A percentile compares a stretch with the other conserved stretches of the same genome.
Evolutionary conservation across 2,329 filamentous ascomycete species (phyloP).

Genomic region (Ploettnerulaceae sp.): DNA sequence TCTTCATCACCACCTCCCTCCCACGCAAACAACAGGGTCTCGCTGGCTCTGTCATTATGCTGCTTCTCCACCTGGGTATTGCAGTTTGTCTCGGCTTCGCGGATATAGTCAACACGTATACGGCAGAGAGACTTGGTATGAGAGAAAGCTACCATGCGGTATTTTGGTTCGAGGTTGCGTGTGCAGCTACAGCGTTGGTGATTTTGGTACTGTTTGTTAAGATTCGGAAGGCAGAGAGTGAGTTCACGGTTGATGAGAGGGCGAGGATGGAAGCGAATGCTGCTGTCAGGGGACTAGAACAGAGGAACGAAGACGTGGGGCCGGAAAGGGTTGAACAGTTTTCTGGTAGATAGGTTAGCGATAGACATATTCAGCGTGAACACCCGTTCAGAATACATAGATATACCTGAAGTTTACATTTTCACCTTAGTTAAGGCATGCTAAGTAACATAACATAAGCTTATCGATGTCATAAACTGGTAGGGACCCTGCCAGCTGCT

Average conservation of each 20-base stretch:
- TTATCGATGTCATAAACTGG: background rate
- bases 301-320: too few relatives aligned
- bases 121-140: conserved; percentile 35
- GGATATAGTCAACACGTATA: conserved; percentile 54
- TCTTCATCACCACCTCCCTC: conserved; percentile 71
- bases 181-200: conserved; percentile 45
- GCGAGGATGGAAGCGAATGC: conserved; percentile 23
- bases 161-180: conserved; percentile 61
- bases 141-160: conserved; percentile 56
- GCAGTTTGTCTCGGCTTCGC: conserved; percentile 66
- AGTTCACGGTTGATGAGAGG: conserved; percentile 53
- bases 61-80: conserved; percentile 65
- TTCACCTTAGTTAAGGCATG: too few relatives aligned
- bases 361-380: too few relatives aligned
- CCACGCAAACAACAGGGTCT: conserved; percentile 63
- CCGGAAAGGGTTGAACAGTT: too few relatives aligned
- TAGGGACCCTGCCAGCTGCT: conserved; percentile 41
- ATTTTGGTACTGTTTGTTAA: conserved; percentile 49
- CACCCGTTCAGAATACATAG: too few relatives aligned
- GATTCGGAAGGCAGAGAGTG: conserved; percentile 50
- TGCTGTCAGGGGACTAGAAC: background rate
- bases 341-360: too few relatives aligned
- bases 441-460: background rate
- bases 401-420: too few relatives aligned
- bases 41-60: conserved; percentile 67